phyloP scores from a whole-genome alignment of 2,329 filamentous ascomycete genomes.

The Paracorniculantispora psalliotae region DNA sequence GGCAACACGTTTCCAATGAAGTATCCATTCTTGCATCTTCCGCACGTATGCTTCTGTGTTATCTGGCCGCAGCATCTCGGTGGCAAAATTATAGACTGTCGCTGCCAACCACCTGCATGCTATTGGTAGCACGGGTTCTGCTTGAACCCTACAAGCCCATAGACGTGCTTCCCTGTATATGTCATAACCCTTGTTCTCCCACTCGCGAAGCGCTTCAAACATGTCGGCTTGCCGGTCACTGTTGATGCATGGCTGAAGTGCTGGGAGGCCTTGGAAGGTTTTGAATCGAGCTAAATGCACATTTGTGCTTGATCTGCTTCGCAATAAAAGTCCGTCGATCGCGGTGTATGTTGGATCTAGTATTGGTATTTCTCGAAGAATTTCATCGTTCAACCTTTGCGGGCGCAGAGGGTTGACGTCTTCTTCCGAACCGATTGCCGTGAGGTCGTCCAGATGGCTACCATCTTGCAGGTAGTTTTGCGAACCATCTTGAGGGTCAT shows the following conservation, averaged over 20 bases:
- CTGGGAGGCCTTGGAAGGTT: slow-evolving; percentile 23
- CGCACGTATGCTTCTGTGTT: slow-evolving; percentile 18
- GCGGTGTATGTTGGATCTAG: slow-evolving; percentile 23
- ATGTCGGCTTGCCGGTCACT: slow-evolving; percentile 18
- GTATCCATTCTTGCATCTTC: slow-evolving; percentile 26
- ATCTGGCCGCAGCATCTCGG: slow-evolving; percentile 21
- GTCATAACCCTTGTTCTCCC: slow-evolving; percentile 21
- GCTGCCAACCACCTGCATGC: slow-evolving; percentile 29
- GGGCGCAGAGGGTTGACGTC: background rate
- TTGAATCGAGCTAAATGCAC: slow-evolving; percentile 21
- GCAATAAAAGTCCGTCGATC: background rate
- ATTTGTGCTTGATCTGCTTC: background rate
- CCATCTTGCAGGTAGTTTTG: background rate
- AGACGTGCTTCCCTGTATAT: slow-evolving; percentile 25
- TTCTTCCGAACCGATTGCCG: background rate
- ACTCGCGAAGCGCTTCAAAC: slow-evolving; percentile 19
- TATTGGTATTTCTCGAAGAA: slow-evolving; percentile 18
- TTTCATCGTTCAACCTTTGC: background rate
- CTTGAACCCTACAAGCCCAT: slow-evolving; percentile 29
- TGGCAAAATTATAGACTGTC: slow-evolving; percentile 27
- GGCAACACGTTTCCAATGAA: slow-evolving; percentile 24
- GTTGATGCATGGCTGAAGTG: slow-evolving; percentile 27
- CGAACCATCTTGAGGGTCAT: background rate
- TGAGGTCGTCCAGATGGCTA: no score
- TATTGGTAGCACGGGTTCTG: slow-evolving; percentile 20